Base-by-base conservation (phyloP, 1,139 yeast genomes). In the Blastobotrys petasosporus region DNA sequence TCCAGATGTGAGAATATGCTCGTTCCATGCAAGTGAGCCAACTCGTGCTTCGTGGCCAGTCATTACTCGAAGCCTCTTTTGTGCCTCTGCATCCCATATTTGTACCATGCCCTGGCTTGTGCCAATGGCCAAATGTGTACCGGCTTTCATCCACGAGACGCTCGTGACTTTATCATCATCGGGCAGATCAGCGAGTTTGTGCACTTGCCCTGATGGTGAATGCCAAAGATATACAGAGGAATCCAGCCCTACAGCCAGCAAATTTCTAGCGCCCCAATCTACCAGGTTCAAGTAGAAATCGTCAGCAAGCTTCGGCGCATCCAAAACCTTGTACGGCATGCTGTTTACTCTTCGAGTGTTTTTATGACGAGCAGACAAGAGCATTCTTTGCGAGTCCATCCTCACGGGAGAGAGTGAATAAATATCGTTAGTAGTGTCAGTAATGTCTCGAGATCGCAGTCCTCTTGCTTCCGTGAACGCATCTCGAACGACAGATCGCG, bases 241-340 rank as follows among this genome's bases (percentile, higher is more conserved):
- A 0, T 95, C 95, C 39, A 92, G 71, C 0, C 97, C 97, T 8
- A 92, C 98, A 0, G 94, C 96, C 33, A 92, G 68, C 28, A 85
- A 70, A 64, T 90, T 95, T 52, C 83, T 88, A 32, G 86, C 79
- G 0, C 97, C 96, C 99, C 99, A 92, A 63, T 92, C 97, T 1
- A 92, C 85, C 50, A 92, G 70, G 61, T 92, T 94, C 38, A 88
- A 73, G 62, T 92, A 92, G 61, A 90, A 92, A 64, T 92, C 97
- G 63, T 94, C 98, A 9, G 88, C 85, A 33, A 94, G 70, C 49
- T 88, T 95, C 0, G 98, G 99, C 0, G 99, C 99, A 67, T 92
- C 98, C 39, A 92, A 74, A 2, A 92, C 97, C 50, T 96, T 74
- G 61, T 85, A 88, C 0, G 98, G 98, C 0, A 88, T 87, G 59